Evolutionary conservation across 208 protist genomes (phyloP).

Genomic region (Acanthamoeba royreba): DNA sequence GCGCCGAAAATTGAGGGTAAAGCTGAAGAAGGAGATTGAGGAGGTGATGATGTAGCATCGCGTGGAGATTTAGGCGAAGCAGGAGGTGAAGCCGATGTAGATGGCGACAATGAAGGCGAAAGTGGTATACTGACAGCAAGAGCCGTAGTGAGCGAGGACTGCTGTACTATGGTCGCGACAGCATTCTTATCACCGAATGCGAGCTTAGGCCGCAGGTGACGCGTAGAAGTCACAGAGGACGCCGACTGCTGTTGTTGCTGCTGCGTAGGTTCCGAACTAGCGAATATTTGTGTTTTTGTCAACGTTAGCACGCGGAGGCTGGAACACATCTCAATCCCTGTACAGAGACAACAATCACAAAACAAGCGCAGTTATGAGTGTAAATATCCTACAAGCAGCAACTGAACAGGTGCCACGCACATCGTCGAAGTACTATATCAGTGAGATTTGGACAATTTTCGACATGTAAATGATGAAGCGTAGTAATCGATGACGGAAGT

Average conservation of each 20-base stretch:
- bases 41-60: background rate
- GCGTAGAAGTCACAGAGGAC: background rate
- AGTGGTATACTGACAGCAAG: background rate
- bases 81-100: background rate
- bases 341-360: background rate
- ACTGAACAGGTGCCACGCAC: background rate
- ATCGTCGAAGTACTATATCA: background rate
- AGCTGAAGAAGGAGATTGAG: background rate
- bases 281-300: background rate
- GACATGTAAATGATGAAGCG: background rate
- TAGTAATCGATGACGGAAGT: background rate
- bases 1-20: background rate
- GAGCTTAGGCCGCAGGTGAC: background rate
- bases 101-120: background rate
- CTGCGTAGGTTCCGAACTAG: background rate
- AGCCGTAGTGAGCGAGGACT: background rate
- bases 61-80: background rate
- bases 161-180: background rate
- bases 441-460: background rate
- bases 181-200: background rate
- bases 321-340: background rate
- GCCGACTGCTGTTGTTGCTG: background rate
- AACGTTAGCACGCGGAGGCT: background rate
- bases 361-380: background rate
- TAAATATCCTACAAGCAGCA: background rate